Evolutionary conservation across 192 early-diverging fungal species (phyloP).

Genomic region (Rhizophagus sp.): DNA sequence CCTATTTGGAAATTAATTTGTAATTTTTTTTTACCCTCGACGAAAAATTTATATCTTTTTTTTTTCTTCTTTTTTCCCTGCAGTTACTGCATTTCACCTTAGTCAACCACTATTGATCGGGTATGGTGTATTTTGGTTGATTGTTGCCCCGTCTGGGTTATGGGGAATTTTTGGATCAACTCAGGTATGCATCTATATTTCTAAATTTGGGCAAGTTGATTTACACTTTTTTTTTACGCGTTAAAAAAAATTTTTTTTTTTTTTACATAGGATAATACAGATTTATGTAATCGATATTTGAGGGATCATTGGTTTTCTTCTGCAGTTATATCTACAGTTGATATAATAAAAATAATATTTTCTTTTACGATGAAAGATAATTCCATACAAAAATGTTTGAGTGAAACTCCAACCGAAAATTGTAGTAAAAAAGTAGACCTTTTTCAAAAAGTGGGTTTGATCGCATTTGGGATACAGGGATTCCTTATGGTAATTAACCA

Average conservation of each 20-base stretch:
- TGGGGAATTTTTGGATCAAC: conserved; percentile 16
- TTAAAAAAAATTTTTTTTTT: background rate
- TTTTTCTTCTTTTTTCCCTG: background rate
- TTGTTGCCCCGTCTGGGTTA: conserved; percentile 1
- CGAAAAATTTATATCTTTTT: too few relatives aligned
- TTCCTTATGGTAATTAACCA: background rate
- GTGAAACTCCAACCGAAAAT: background rate
- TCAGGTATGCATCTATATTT: background rate
- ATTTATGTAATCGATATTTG: background rate
- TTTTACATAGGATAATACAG: background rate
- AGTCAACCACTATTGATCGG: background rate
- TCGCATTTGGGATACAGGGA: background rate
- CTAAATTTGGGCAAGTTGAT: background rate
- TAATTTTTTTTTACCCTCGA: too few relatives aligned
- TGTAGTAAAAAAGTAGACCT: background rate
- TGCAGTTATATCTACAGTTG: background rate
- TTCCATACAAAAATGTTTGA: background rate
- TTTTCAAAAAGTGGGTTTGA: background rate
- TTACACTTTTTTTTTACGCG: too few relatives aligned
- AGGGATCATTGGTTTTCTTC: conserved; percentile 3
- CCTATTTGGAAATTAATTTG: background rate
- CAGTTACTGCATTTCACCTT: background rate
- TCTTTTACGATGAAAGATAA: background rate
- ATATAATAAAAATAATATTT: background rate
- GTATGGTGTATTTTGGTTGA: background rate